Percentiles rank a stretch among this genome's conserved stretches.
phyloP scores from a whole-genome alignment of 2,329 filamentous ascomycete genomes.

The Beauveria sp. region DNA sequence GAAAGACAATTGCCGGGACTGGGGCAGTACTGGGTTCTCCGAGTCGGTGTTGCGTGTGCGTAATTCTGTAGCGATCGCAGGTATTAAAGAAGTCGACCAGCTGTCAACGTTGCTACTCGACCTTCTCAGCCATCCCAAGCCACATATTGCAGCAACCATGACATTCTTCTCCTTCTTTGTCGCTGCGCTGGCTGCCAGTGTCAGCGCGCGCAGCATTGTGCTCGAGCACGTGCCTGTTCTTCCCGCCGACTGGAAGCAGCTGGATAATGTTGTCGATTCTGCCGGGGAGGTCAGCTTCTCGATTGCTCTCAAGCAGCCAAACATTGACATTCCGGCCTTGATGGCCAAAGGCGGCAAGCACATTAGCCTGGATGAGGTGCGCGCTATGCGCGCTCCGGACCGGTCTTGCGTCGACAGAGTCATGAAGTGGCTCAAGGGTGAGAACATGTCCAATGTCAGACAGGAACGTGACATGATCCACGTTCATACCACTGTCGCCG shows the following conservation, averaged over 20 bases:
- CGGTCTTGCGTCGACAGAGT: conserved; percentile 18
- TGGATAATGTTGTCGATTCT: neutral
- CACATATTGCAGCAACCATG: neutral
- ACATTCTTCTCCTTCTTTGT: neutral
- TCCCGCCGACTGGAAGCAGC: conserved; percentile 4
- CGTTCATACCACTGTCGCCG: conserved; percentile 24
- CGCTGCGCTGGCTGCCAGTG: conserved; percentile 1
- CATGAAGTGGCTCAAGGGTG: conserved; percentile 25
- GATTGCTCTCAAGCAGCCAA: conserved; percentile 7
- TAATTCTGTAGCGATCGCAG: too few relatives aligned
- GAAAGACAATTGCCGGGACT: too few relatives aligned
- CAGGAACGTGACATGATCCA: conserved; percentile 24
- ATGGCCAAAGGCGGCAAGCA: neutral
- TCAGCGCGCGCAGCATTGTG: conserved; percentile 10
- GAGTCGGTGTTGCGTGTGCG: too few relatives aligned
- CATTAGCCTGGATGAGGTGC: conserved; percentile 2
- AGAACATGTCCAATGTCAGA: conserved; percentile 20
- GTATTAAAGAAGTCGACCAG: too few relatives aligned
- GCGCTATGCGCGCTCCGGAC: neutral
- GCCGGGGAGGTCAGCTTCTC: neutral
- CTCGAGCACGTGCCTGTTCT: conserved; percentile 7
- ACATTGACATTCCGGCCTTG: neutral
- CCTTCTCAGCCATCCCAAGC: neutral
- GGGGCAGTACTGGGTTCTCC: too few relatives aligned
- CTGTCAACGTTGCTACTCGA: too few relatives aligned